Evolutionary conservation across 202 grass and related monocot genomes (phyloP).

Genomic region (Hordeum pubiflorum): DNA sequence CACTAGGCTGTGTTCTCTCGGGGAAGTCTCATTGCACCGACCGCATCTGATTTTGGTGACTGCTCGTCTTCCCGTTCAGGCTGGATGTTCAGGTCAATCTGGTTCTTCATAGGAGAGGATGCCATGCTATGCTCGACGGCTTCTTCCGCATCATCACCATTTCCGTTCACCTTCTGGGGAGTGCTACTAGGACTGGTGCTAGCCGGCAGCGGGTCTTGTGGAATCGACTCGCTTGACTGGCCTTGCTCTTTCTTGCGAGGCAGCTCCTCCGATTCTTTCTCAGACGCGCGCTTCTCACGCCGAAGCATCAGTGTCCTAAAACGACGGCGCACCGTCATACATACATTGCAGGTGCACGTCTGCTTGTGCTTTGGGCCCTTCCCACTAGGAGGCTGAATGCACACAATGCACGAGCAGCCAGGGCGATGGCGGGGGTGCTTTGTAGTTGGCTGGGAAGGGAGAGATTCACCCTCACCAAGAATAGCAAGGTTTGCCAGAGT

Average conservation of each 20-base stretch:
- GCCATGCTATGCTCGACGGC: slow-evolving; percentile 28
- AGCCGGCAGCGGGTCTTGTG: neutral
- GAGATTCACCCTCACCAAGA: slow-evolving; percentile 73
- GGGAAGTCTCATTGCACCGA: slow-evolving; percentile 18
- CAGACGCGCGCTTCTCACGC: slow-evolving; percentile 55
- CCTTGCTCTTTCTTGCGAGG: slow-evolving; percentile 28
- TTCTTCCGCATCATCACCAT: slow-evolving; percentile 7
- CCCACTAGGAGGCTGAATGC: slow-evolving; percentile 96
- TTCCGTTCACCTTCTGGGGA: slow-evolving; percentile 22
- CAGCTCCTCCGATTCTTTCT: slow-evolving; percentile 34
- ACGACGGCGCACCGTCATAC: slow-evolving; percentile 83
- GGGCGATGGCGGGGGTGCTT: slow-evolving; percentile 86
- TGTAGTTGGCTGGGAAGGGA: slow-evolving; percentile 70
- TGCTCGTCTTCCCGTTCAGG: slow-evolving; percentile 90
- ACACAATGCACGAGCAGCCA: slow-evolving; percentile 95
- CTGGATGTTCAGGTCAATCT: slow-evolving; percentile 97
- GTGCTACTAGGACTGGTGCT: slow-evolving; percentile 19
- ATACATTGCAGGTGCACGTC: slow-evolving; percentile 89
- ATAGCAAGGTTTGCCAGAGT: slow-evolving; percentile 97
- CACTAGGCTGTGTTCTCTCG: slow-evolving; percentile 25
- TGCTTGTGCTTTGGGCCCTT: slow-evolving; percentile 99
- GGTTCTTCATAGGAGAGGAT: slow-evolving; percentile 79
- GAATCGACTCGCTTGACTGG: slow-evolving; percentile 26
- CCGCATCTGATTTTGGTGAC: slow-evolving; percentile 60
- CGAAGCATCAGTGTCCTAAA: slow-evolving; percentile 96